Base-by-base conservation (phyloP, 371 early-diverging fungal genomes). In the Capillidium rhysosporum region DNA sequence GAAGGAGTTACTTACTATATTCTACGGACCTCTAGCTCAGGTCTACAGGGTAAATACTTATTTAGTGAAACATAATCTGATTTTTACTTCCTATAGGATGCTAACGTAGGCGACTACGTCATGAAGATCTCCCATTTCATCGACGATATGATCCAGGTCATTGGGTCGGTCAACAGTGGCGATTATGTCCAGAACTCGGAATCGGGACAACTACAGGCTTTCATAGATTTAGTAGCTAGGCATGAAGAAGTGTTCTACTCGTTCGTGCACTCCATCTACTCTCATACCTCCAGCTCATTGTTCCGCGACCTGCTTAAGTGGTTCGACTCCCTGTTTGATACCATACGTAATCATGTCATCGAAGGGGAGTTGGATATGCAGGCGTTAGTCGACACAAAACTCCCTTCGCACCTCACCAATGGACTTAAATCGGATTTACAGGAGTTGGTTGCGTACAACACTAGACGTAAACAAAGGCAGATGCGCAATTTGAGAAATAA, bases 11-110 rank as follows among this genome's bases (percentile, higher is more conserved):
- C 69, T 80, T 47, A 64, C 77, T 8, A 74, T 76, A 40, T 77
- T 80, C 54, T 80, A 80, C 55, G 66, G 73, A 31, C 80, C 80
- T 16, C 55, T 80, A 34, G 75, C 76, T 4, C 64, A 75, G 52
- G 75, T 80, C 1, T 80, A 80, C 60, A 76, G 73, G 31, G 54
- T 44, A 26, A 46, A 21, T 16, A 8, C 38, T 0, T 26, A 1
- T 7, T 25, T 24, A 40, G 21, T 25, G 18, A 21, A 54, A 16
- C 34, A 2, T 25, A 30, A 28, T 9, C 29, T 45, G 12, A 39
- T 20, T 1, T 18, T 9, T 28, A 21, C 26, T 54, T 40, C 49
- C 18, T 29, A 31, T 25, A 62, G 61, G 66, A 73, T 1, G 80
- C 80, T 18, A 76, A 77, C 54, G 73, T 80, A 41, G 68, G 72